Evolutionary conservation across 257 asterid species (phyloP).

Genomic region (Lavandula angustifolia): DNA sequence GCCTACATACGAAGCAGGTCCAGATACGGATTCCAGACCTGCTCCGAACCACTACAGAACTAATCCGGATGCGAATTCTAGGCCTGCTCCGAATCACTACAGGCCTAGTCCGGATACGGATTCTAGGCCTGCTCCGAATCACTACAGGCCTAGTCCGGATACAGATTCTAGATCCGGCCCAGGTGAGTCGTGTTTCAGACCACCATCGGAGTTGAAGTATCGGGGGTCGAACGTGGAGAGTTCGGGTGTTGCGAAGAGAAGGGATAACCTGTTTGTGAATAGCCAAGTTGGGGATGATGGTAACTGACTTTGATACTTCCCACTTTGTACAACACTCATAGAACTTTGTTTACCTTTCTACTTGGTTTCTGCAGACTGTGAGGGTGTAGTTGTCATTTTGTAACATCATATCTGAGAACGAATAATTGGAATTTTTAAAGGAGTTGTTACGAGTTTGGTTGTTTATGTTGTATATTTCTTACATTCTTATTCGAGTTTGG

Average conservation of each 20-base stretch:
- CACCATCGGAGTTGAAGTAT: conserved; percentile 58
- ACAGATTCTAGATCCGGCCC: conserved; percentile 52
- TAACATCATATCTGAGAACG: conserved; percentile 33
- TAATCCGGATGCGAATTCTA: conserved; percentile 48
- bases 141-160: conserved; percentile 53
- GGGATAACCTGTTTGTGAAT: conserved; percentile 60
- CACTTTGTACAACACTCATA: not conserved
- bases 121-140: conserved; percentile 48
- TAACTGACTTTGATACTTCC: conserved; percentile 38
- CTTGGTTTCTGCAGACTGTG: conserved; percentile 8
- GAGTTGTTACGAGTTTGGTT: not conserved
- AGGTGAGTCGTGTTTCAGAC: conserved; percentile 63
- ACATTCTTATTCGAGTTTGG: too few species aligned
- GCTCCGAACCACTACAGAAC: conserved; percentile 45
- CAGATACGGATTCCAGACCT: conserved; percentile 54
- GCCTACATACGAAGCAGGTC: conserved; percentile 43
- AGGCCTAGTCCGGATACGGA: conserved; percentile 53
- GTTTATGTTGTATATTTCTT: too few species aligned
- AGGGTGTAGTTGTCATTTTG: conserved; percentile 39
- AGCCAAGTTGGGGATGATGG: conserved; percentile 62
- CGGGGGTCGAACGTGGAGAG: conserved; percentile 66
- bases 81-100: conserved; percentile 49
- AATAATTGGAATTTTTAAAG: conserved; percentile 36
- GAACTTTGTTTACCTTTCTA: conserved; percentile 20
- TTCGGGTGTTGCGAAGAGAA: conserved; percentile 59